phyloP scores from a whole-genome alignment of 2,329 filamentous ascomycete species.

The Aotearoamyces nothofagi region DNA sequence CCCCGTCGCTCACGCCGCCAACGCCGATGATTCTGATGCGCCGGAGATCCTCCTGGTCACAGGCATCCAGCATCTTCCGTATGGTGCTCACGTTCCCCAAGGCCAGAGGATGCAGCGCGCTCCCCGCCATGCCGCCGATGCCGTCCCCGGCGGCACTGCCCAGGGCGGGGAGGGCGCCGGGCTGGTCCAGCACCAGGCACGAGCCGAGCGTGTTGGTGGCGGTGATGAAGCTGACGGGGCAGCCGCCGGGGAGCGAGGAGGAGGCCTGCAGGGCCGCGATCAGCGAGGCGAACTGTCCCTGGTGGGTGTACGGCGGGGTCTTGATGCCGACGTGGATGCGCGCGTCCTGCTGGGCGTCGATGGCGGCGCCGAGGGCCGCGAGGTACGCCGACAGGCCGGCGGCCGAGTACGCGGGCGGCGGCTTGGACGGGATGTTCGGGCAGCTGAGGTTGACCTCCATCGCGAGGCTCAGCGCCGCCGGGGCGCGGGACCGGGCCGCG shows the following conservation, averaged over 20 bases:
- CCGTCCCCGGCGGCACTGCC: conserved; percentile 37
- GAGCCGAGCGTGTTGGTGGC: conserved; percentile 62
- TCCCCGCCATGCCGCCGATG: conserved; percentile 57
- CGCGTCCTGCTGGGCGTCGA: too few relatives aligned
- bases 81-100: conserved; percentile 63
- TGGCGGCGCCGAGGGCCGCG: conserved; percentile 13
- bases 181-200: conserved; percentile 37
- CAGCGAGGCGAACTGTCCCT: conserved; percentile 45
- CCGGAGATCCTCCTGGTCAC: conserved; percentile 25
- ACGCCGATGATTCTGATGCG: conserved; percentile 54
- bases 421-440: conserved; percentile 54
- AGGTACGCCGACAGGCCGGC: conserved; percentile 39
- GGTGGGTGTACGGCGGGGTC: conserved; percentile 61
- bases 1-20: conserved; percentile 52
- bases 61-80: conserved; percentile 36
- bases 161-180: conserved; percentile 22
- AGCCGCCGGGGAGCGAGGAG: conserved; percentile 11
- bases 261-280: conserved; percentile 29
- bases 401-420: conserved; percentile 55
- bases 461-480: conserved; percentile 22
- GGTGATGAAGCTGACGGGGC: conserved; percentile 51
- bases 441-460: conserved; percentile 70
- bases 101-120: conserved; percentile 56
- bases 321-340: conserved; percentile 44
- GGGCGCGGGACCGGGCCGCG: conserved; percentile 10